Percentiles rank a stretch among this genome's conserved stretches.
Evolutionary conservation across 208 protist genomes (phyloP).

Genomic region (Leishmania major): DNA sequence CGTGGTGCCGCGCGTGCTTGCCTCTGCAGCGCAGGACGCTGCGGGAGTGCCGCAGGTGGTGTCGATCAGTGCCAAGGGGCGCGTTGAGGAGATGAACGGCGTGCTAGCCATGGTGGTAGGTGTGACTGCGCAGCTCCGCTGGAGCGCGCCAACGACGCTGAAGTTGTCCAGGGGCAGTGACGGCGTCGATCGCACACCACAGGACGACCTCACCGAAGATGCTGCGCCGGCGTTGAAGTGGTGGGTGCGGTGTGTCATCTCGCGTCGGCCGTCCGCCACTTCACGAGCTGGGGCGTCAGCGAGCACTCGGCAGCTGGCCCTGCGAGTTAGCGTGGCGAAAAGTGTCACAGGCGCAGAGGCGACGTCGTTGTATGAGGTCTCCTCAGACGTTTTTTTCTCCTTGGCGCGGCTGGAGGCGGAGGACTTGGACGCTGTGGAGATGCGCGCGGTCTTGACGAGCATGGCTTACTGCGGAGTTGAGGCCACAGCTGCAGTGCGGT

Average conservation of each 20-base stretch:
- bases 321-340: conserved; percentile 22
- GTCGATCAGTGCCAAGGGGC: conserved; percentile 40
- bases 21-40: conserved; percentile 34
- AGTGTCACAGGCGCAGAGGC: background rate
- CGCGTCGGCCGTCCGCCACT: conserved; percentile 1
- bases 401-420: conserved; percentile 32
- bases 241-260: conserved; percentile 36
- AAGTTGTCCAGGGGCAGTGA: conserved; percentile 11
- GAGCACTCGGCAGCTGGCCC: conserved; percentile 29
- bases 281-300: background rate
- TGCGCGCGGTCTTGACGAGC: conserved; percentile 38
- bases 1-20: conserved; percentile 7
- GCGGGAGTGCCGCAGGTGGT: conserved; percentile 37
- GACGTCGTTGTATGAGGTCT: conserved; percentile 8
- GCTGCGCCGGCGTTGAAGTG: conserved; percentile 5
- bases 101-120: conserved; percentile 44
- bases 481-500: conserved; percentile 24
- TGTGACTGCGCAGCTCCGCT: conserved; percentile 45
- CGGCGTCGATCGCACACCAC: conserved; percentile 5
- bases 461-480: conserved; percentile 36
- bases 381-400: conserved; percentile 30
- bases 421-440: conserved; percentile 43
- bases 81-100: conserved; percentile 39
- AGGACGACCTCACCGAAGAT: background rate
- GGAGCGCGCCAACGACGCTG: conserved; percentile 15